Evolutionary conservation across 768 basidiomycete species (phyloP), one percentile per base, ranked within the genome.

Genomic region (Kwoniella sp.): DNA sequence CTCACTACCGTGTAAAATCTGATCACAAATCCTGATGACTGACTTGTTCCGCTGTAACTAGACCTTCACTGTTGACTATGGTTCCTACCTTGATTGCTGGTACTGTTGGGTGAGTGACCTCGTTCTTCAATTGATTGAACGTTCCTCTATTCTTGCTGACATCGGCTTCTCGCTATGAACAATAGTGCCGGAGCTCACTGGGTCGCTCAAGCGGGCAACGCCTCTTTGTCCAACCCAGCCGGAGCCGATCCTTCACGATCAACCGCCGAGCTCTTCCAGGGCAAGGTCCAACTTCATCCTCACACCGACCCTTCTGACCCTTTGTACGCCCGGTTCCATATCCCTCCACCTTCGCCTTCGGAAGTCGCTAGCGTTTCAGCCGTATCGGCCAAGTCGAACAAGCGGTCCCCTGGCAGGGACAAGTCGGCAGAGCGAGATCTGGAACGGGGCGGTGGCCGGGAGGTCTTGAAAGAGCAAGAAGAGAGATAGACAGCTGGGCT

Each of bases 231-330:
- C 90, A 91, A 17, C 90, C 91, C 30, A 85, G 84, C 76, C 88
- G 90, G 10, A 88, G 90, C 29, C 88, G 91, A 77, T 53, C 76
- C 73, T n/a, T 68, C 64, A 30, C 36, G 70, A 51, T 68, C 66
- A 8, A 69, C 72, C n/a, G 68, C 71, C 13, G 72, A 72, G 36
- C 65, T 76, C 8, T 74, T 71, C 63, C 63, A 69, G 33, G 77
- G 91, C 66, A 90, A 86, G 79, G 83, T 92, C 17, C 91, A 92
- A 77, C 82, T 95, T 6, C 93, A 96, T 74, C 92, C 92, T 0
- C 90, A 90, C 37, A 94, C 92, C 1, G 83, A 85, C 50, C 82
- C 80, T 30, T 86, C 90, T 63, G 91, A 94, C 70, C 78, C 80
- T 13, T 47, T 80, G 50, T 69, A 56, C 50, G 37, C n/a, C 24